Evolutionary conservation across 1,284 basidiomycete genomes (phyloP).

Genomic region (Neonothopanus nambi): DNA sequence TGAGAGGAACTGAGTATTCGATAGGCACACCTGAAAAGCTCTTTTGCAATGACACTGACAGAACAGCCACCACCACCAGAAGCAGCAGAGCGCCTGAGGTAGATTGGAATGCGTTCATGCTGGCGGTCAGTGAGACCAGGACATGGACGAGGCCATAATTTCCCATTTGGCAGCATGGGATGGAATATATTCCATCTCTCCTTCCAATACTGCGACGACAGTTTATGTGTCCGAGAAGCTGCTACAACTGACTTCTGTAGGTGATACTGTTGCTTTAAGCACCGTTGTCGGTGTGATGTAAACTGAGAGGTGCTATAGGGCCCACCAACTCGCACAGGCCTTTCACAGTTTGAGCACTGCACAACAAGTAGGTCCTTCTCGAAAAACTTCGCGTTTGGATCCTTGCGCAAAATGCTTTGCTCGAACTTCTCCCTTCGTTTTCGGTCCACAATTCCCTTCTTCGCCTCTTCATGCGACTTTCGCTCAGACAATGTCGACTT

Average conservation of each 20-base stretch:
- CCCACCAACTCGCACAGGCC: neutral
- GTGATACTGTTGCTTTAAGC: too few species aligned
- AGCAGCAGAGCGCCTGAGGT: neutral
- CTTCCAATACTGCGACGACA: neutral
- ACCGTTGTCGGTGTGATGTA: too few species aligned
- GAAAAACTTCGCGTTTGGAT: neutral
- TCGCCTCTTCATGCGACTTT: neutral
- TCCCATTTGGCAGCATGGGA: neutral
- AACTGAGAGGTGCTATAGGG: too few species aligned
- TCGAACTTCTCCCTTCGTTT: neutral
- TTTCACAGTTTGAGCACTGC: neutral
- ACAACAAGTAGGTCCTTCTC: neutral
- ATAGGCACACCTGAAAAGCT: neutral
- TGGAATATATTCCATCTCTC: neutral
- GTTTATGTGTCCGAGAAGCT: neutral
- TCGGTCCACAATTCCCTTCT: neutral
- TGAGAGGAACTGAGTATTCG: neutral
- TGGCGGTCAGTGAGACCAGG: constrained; percentile 13
- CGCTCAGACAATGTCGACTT: neutral
- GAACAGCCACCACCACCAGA: constrained; percentile 5
- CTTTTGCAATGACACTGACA: constrained; percentile 2
- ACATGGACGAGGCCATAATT: constrained; percentile 6
- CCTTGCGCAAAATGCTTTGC: neutral
- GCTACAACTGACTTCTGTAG: neutral
- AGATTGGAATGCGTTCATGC: constrained; percentile 5